Base-by-base conservation (phyloP, 2,329 filamentous ascomycete genomes). In the Didymella lethalis region DNA sequence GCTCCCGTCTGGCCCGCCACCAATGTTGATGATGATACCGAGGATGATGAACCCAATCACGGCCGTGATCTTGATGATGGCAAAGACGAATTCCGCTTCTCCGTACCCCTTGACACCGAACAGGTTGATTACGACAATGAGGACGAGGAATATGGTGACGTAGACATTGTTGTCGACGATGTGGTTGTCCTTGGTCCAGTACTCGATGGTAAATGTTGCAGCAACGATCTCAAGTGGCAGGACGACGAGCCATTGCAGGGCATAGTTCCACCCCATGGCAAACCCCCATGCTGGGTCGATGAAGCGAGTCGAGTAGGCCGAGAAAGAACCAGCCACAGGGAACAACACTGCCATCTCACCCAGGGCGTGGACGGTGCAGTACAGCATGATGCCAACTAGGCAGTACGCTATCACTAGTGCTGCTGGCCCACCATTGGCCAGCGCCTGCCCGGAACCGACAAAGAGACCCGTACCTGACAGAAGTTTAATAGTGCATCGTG, bases 231-330 rank as follows among this genome's bases (percentile, higher is more conserved):
- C 93, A 36, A 96, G 82, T 0, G 93, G 93, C 31, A 97, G 78
- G 0, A 93, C 87, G 34, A 92, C 85, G 2, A 96, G 84, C 93
- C 93, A 97, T 78, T 96, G 91, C 66, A 97, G 76, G 4, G 91
- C 91, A 75, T 97, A 91, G 84, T 96, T 96, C 92, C 92, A 96
- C 16, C 92, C 93, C 91, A 97, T 96, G 46, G 92, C 91, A 73
- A 96, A 96, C 0, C 93, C 93, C 92, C 92, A 97, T 0, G 93
- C 93, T 0, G 93, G 94, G 72, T 97, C 93, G 18, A 98, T 78
- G 71, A 98, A 97, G 18, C 94, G 87, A 29, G 92, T 97, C 18
- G 93, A 95, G 79, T 93, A 97, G 7, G 92, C 89, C 0, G 92
- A 92, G 74, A 97, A 98, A 3, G 93, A 96, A 55, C 94, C 94